Percentiles rank a stretch among this genome's conserved stretches.
Conservation (phyloP, 1,139 yeast genomes). For the Kurtzmaniella quercitrusa region DNA sequence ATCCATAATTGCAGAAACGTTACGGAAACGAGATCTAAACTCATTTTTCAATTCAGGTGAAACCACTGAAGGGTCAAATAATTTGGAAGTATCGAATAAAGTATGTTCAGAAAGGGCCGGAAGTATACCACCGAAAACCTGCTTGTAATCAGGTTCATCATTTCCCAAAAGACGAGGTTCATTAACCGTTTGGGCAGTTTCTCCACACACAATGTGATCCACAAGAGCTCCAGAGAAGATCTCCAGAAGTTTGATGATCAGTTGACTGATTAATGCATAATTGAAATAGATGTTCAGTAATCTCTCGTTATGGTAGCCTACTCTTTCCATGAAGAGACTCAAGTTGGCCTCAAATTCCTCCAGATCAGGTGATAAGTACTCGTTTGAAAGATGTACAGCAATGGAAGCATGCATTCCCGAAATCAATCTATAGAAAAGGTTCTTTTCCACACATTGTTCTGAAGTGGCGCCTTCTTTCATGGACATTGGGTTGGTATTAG, state of each 20-base stretch:
- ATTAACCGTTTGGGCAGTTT: constrained; percentile 12
- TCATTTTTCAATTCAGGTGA: constrained; percentile 72
- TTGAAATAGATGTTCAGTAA: constrained; percentile 87
- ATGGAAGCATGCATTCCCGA: constrained; percentile 97
- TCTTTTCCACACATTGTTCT: constrained; percentile 70
- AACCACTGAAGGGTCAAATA: constrained; percentile 55
- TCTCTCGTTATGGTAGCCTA: constrained; percentile 86
- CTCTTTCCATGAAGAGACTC: constrained; percentile 79
- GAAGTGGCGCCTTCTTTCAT: constrained; percentile 19
- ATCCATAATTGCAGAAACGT: constrained; percentile 91
- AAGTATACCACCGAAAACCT: constrained; percentile 24
- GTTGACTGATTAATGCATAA: constrained; percentile 81
- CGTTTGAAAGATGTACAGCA: constrained; percentile 88
- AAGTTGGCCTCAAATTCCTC: constrained; percentile 84
- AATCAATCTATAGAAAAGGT: constrained; percentile 78
- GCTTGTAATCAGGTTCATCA: constrained; percentile 42
- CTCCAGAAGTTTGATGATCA: constrained; percentile 60
- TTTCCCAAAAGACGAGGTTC: constrained; percentile 48
- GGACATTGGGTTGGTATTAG: constrained; percentile 43
- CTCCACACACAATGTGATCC: constrained; percentile 21
- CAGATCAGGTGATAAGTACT: constrained; percentile 67
- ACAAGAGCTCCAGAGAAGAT: constrained; percentile 20
- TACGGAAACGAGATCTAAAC: constrained; percentile 78
- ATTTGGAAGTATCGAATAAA: constrained; percentile 41
- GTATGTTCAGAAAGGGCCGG: constrained; percentile 25